A percentile compares a stretch with the other conserved stretches of the same genome.
phyloP scores from a whole-genome alignment of 176 grass and related monocot genomes.

The Oryza coarctata region DNA sequence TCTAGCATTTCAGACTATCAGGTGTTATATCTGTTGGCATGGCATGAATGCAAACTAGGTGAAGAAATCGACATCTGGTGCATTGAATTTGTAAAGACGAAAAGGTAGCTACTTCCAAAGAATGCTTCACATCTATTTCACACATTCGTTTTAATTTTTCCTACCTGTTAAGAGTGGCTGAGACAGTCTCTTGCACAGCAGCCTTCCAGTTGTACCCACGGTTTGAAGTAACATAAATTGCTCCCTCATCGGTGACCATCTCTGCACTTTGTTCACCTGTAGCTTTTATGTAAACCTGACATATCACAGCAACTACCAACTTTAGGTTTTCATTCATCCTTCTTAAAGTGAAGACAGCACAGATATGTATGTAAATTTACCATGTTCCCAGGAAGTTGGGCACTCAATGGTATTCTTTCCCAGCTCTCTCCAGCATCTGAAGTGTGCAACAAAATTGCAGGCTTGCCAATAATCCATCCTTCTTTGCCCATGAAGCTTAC shows the following conservation, averaged over 20 bases:
- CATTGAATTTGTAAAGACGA: not conserved
- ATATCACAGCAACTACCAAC: not conserved
- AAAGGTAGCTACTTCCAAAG: not conserved
- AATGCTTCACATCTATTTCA: not conserved
- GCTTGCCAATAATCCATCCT: constrained; percentile 97
- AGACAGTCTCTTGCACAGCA: constrained; percentile 95
- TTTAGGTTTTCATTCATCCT: not conserved
- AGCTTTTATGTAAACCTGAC: constrained; percentile 93
- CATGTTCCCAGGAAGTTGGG: constrained; percentile 91
- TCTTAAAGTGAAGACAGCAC: not conserved
- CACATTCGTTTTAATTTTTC: not conserved
- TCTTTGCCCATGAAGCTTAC: constrained; percentile 93
- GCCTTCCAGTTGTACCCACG: constrained; percentile 99
- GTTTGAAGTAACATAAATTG: constrained; percentile 99
- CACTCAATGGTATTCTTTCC: constrained; percentile 93
- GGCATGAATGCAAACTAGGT: not conserved
- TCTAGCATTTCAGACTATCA: not conserved
- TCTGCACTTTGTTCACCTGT: constrained; percentile 89
- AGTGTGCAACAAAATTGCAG: constrained; percentile 80
- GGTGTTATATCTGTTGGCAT: not conserved
- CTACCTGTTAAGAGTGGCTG: constrained; percentile 93
- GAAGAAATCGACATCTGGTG: not conserved
- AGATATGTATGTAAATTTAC: constrained; percentile 30
- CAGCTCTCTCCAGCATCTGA: constrained; percentile 87
- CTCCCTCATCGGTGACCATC: constrained; percentile 95